Percentiles rank a stretch among this genome's conserved stretches.
Evolutionary conservation across 2,329 filamentous ascomycete species (phyloP).

Genomic region (Colletotrichum spaethianum): DNA sequence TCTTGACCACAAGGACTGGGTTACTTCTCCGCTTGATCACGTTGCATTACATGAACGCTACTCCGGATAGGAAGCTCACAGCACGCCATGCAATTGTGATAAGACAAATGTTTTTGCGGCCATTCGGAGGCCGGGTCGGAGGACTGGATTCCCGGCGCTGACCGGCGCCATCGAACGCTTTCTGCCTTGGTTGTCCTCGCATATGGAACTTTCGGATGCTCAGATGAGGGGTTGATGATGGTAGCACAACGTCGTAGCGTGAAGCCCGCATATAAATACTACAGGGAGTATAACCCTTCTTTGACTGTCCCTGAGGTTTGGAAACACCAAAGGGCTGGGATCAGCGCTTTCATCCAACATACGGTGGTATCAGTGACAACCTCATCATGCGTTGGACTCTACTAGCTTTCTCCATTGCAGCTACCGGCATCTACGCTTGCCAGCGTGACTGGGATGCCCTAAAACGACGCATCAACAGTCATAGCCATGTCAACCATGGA

Average conservation of each 20-base stretch:
- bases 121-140: not conserved
- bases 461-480: slow-evolving; percentile 7
- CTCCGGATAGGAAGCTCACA: slow-evolving; percentile 22
- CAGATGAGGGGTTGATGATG: slow-evolving; percentile 8
- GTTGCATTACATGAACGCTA: slow-evolving; percentile 29
- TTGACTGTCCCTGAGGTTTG: not conserved
- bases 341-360: not conserved
- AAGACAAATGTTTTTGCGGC: not conserved
- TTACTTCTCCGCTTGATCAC: slow-evolving; percentile 17
- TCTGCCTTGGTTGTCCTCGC: slow-evolving; percentile 7
- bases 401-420: not conserved
- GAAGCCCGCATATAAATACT: not conserved
- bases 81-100: slow-evolving; percentile 16
- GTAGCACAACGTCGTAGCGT: not conserved
- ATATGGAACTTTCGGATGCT: not conserved
- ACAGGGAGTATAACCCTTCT: not conserved
- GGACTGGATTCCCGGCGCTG: not conserved
- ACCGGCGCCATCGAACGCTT: not conserved
- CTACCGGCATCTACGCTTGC: slow-evolving; percentile 17
- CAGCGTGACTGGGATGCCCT: slow-evolving; percentile 26
- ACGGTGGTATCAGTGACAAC: not conserved
- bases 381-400: slow-evolving; percentile 8
- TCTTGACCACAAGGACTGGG: not conserved
- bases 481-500: slow-evolving; percentile 15
- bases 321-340: not conserved